These are phyloP conservation scores for Erysimum cheiri DNA, from an alignment of 441 rosid genomes.

Conservation along the genomic window DNA sequence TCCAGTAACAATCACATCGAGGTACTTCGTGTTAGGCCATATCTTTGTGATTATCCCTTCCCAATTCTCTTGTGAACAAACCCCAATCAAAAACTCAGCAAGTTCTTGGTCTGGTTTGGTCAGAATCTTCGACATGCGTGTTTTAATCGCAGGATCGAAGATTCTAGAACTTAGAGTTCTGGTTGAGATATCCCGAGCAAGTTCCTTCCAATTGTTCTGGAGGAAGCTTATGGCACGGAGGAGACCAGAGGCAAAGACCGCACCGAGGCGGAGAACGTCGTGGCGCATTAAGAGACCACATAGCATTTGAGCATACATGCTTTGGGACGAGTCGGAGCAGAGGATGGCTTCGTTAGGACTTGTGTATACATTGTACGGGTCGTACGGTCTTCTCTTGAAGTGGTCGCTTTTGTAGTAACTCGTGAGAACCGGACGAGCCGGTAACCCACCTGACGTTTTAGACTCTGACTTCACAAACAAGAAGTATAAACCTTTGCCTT, in stretches of 20 bases:
- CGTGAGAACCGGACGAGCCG: conserved; percentile 79
- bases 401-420: conserved; percentile 78
- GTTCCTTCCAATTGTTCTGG: conserved; percentile 57
- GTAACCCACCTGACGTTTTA: conserved; percentile 60
- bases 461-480: conserved; percentile 71
- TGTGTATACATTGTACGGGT: conserved; percentile 69
- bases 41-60: conserved; percentile 62
- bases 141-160: conserved; percentile 49
- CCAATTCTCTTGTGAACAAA: conserved; percentile 57
- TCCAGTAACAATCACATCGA: conserved; percentile 75
- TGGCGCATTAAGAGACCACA: conserved; percentile 72
- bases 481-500: conserved; percentile 72
- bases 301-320: conserved; percentile 83
- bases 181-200: conserved; percentile 55
- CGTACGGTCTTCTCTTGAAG: conserved; percentile 65
- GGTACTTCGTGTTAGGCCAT: conserved; percentile 76
- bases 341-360: conserved; percentile 76
- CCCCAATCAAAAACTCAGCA: conserved; percentile 50
- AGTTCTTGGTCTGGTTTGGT: conserved; percentile 52
- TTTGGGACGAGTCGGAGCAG: conserved; percentile 68
- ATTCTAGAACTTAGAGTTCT: conserved; percentile 59
- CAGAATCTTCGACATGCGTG: conserved; percentile 51
- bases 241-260: conserved; percentile 75
- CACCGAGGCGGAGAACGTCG: conserved; percentile 67
- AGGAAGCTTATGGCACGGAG: conserved; percentile 71